Base-by-base conservation (phyloP, 106 monocot species). In the Ottelia alismoides region DNA sequence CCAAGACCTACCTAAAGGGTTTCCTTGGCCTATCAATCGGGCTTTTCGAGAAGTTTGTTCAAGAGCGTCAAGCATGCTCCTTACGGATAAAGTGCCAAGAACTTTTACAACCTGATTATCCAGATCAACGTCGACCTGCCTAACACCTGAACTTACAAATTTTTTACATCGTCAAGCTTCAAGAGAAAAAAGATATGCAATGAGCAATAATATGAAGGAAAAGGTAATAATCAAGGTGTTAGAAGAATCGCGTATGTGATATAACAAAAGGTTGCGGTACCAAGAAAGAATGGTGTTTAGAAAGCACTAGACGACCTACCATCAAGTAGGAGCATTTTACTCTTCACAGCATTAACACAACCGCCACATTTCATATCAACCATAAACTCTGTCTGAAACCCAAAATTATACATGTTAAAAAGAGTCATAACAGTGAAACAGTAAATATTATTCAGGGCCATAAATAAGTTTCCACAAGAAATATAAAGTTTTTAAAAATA, bases 341-440 rank as follows among this genome's bases (percentile, higher is more conserved):
- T 78, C 71, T 84, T 88, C 35, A 94, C 87, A 27, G 93, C 52
- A 29, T 82, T 79, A 20, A 84, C 84, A 75, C 93, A 94, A n/a
- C 83, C 93, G 52, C 88, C 84, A 53, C 93, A 94, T 69, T 73
- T 83, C 84, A 87, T 94, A 59, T 94, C 83, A 40, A 93, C 92
- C 87, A 87, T 87, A 56, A 93, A 87, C 64, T 93, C 92, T 18
- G 87, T 83, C 92, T 93, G 65, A 20, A 65, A 55, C 20, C 25
- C 53, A 47, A 63, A 16, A n/a, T 48, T 40, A 0, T 26, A 30
- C 2, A 50, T 27, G n/a, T n/a, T n/a, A n/a, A n/a, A n/a, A n/a
- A n/a, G n/a, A n/a, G n/a, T n/a, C n/a, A n/a, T n/a, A n/a, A n/a
- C n/a, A n/a, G n/a, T n/a, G n/a, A n/a, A n/a, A n/a, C n/a, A n/a